Evolutionary conservation across 371 early-diverging fungal species (phyloP).

Genomic region (Polyrhizophydium stewartii): DNA sequence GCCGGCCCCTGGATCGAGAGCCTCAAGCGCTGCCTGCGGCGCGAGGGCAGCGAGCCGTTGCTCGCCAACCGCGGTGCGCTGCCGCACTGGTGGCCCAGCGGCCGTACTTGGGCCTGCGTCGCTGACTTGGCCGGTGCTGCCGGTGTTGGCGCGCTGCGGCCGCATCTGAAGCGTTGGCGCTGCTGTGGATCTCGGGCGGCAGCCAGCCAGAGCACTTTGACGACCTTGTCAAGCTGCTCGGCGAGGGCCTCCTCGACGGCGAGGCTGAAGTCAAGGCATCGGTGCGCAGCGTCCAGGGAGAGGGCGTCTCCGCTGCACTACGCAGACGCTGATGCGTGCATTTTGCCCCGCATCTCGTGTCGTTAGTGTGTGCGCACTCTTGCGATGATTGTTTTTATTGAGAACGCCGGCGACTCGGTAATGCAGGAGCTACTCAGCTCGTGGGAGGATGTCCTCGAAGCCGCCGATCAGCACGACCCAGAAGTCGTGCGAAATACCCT

Average conservation of each 20-base stretch:
- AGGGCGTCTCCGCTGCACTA: too few relatives aligned
- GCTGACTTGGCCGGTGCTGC: too few relatives aligned
- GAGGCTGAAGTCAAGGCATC: background rate
- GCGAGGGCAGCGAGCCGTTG: background rate
- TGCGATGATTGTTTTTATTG: background rate
- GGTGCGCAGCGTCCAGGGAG: too few relatives aligned
- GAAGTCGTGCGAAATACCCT: background rate
- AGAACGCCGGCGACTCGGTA: background rate
- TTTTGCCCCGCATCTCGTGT: background rate
- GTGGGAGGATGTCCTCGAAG: background rate
- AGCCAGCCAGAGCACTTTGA: background rate
- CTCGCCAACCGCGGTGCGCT: background rate
- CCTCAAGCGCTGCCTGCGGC: background rate
- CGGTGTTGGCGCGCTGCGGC: too few relatives aligned
- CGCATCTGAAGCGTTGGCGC: background rate
- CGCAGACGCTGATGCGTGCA: too few relatives aligned
- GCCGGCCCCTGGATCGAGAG: background rate
- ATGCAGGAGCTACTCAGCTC: background rate
- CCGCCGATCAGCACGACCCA: background rate
- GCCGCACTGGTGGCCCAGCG: too few relatives aligned
- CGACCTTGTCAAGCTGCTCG: background rate
- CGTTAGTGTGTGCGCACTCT: background rate
- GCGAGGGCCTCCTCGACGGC: background rate
- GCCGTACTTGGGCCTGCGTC: too few relatives aligned
- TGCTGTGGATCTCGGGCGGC: background rate